Percentiles rank a stretch among this genome's conserved stretches.
phyloP scores from a whole-genome alignment of 768 basidiomycete species.

The Clitopilus hobsonii region DNA sequence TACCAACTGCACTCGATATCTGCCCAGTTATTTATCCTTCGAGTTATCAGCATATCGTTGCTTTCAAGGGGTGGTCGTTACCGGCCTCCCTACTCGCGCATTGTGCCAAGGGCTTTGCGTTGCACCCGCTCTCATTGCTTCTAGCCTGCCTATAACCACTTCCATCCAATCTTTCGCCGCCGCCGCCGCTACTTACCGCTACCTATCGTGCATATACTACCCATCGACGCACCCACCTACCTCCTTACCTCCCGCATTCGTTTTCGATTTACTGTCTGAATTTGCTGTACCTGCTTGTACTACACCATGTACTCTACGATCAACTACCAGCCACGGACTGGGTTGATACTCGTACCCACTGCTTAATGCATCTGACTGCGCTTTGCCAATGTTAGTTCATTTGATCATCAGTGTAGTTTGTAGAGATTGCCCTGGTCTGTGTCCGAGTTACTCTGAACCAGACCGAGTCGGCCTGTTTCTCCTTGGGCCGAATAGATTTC shows the following conservation, averaged over 20 bases:
- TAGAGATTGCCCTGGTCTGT: constrained; percentile 5
- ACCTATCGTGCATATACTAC: neutral
- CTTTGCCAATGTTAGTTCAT: no score
- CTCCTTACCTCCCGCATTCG: neutral
- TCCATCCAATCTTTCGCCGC: neutral
- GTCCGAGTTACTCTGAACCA: neutral
- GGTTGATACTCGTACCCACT: neutral
- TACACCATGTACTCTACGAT: constrained; percentile 1
- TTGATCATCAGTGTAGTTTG: no score
- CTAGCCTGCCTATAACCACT: neutral
- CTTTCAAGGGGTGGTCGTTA: neutral
- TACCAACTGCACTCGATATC: neutral
- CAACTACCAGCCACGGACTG: neutral
- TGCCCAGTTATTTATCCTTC: constrained; percentile 1
- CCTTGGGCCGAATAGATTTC: no score
- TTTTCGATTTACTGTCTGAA: constrained; percentile 2
- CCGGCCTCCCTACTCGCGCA: neutral
- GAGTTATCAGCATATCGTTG: neutral
- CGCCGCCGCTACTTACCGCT: neutral
- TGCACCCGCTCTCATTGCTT: constrained; percentile 1
- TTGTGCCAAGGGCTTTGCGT: neutral
- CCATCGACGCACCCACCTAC: neutral
- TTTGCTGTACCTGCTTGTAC: constrained; percentile 3
- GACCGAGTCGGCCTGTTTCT: neutral
- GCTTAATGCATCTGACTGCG: constrained; percentile 1